phyloP scores from a whole-genome alignment of 148 eudicot species.

The Chenopodium quinoa region DNA sequence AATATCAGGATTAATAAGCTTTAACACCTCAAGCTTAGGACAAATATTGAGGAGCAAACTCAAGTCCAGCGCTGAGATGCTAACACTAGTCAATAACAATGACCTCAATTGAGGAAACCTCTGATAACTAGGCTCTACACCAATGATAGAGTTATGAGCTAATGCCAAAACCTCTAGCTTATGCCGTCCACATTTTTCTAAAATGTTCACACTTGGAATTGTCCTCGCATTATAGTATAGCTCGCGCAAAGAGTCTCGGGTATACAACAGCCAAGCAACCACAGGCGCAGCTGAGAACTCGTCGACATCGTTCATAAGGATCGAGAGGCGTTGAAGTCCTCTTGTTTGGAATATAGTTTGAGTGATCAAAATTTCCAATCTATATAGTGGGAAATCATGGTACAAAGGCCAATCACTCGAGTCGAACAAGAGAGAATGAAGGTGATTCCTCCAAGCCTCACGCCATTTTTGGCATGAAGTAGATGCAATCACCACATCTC shows the following conservation, averaged over 20 bases:
- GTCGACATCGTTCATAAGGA: conserved; percentile 78
- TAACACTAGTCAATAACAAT: conserved; percentile 68
- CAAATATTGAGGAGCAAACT: conserved; percentile 72
- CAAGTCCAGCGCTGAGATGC: conserved; percentile 82
- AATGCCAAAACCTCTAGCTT: conserved; percentile 67
- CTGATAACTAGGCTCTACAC: conserved; percentile 80
- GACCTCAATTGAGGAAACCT: conserved; percentile 64
- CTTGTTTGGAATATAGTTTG: conserved; percentile 78
- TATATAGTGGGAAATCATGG: conserved; percentile 47
- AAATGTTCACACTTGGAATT: conserved; percentile 64
- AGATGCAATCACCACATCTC: conserved; percentile 80
- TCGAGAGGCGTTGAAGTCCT: conserved; percentile 59
- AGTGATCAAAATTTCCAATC: conserved; percentile 72
- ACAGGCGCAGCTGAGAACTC: conserved; percentile 88
- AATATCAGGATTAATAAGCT: conserved; percentile 62
- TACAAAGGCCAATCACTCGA: conserved; percentile 68
- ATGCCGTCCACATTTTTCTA: conserved; percentile 76
- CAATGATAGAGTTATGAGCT: conserved; percentile 67
- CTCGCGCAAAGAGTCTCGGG: conserved; percentile 61
- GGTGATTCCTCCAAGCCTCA: conserved; percentile 70
- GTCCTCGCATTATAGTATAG: conserved; percentile 66
- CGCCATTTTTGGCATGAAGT: conserved; percentile 81
- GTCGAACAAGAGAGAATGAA: conserved; percentile 67
- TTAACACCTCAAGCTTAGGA: conserved; percentile 59
- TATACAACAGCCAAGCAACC: conserved; percentile 86